Conservation (phyloP, 345 rosid species). For the Ailanthus altissimus region DNA sequence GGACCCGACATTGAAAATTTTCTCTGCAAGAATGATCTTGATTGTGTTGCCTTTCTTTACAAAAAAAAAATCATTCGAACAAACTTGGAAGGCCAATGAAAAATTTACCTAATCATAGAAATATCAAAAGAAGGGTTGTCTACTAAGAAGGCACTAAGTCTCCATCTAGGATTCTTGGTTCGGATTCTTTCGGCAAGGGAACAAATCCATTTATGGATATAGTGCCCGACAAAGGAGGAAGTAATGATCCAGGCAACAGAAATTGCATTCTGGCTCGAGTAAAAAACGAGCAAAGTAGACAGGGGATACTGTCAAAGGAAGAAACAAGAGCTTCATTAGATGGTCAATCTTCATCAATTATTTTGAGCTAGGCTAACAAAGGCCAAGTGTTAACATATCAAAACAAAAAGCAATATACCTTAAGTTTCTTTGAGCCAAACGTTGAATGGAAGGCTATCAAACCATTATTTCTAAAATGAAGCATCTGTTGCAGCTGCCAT, state of each 20-base stretch:
- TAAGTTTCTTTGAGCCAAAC: conserved; percentile 54
- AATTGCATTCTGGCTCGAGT: conserved; percentile 49
- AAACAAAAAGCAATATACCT: conserved; percentile 34
- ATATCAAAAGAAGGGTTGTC: conserved; percentile 47
- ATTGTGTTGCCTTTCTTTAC: conserved; percentile 12
- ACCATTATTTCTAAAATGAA: conserved; percentile 47
- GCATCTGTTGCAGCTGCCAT: conserved; percentile 64
- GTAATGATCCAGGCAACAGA: conserved; percentile 60
- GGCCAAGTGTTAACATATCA: background rate
- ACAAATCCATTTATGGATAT: conserved; percentile 48
- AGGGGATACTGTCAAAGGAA: conserved; percentile 47
- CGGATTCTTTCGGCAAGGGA: conserved; percentile 45
- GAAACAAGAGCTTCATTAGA: conserved; percentile 3
- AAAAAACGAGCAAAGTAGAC: conserved; percentile 50
- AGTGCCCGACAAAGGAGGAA: conserved; percentile 39
- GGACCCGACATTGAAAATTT: conserved; percentile 49
- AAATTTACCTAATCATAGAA: conserved; percentile 44
- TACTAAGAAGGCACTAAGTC: conserved; percentile 43
- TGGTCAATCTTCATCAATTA: conserved; percentile 15
- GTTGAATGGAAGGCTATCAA: conserved; percentile 46
- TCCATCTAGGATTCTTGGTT: conserved; percentile 51
- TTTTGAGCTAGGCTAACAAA: background rate
- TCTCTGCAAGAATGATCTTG: conserved; percentile 38
- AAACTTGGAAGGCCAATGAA: conserved; percentile 1
- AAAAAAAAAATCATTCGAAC: background rate